Conservation (phyloP, 495 filamentous ascomycete species). For the Trichodelitschia bisporula region DNA sequence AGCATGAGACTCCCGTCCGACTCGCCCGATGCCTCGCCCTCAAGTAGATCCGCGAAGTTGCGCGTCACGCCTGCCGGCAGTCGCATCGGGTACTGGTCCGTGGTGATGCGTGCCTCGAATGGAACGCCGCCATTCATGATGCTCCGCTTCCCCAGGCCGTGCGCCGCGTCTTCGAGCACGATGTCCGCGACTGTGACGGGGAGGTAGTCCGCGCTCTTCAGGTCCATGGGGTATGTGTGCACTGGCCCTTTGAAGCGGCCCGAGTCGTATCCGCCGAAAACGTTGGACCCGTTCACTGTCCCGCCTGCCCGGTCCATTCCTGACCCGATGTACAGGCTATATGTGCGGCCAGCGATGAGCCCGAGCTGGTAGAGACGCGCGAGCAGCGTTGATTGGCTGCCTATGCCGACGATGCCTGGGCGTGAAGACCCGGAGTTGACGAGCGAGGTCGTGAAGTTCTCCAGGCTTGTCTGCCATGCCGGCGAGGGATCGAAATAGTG, state of each 20-base stretch:
- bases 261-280: conserved; percentile 13
- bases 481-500: conserved; percentile 14
- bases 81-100: conserved; percentile 12
- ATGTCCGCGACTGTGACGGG: conserved; percentile 12
- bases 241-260: conserved; percentile 10
- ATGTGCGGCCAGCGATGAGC: conserved; percentile 12
- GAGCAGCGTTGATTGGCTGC: conserved; percentile 10
- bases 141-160: background rate
- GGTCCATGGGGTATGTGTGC: conserved; percentile 9
- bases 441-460: conserved; percentile 9
- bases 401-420: conserved; percentile 12
- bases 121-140: background rate
- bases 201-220: conserved; percentile 5
- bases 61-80: conserved; percentile 13
- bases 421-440: conserved; percentile 4
- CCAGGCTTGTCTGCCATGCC: conserved; percentile 8
- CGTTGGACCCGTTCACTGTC: conserved; percentile 9
- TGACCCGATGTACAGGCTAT: conserved; percentile 12
- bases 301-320: conserved; percentile 10
- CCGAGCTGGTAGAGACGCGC: conserved; percentile 4
- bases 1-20: conserved; percentile 10
- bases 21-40: conserved; percentile 6
- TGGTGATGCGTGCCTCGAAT: conserved; percentile 13
- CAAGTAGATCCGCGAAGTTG: conserved; percentile 11
- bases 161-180: conserved; percentile 3